Conservation (phyloP, 2,329 filamentous ascomycete genomes). For the Rasamsonia emersonii region DNA sequence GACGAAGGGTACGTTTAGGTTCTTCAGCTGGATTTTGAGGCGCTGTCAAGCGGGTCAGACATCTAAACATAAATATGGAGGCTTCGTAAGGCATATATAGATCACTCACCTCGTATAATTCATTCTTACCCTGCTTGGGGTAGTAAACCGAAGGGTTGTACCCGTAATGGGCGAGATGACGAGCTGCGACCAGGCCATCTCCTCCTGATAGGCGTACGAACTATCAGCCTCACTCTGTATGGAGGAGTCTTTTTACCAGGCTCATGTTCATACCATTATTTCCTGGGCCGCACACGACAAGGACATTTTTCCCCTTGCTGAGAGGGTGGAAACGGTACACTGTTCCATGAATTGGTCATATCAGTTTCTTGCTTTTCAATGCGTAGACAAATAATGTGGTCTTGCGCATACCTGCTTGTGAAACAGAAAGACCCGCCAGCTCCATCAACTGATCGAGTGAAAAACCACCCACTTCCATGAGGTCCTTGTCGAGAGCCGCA, state of each 20-base stretch:
- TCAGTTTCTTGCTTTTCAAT: background rate
- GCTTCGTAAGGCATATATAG: background rate
- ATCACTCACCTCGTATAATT: conserved; percentile 65
- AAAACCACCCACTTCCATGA: conserved; percentile 81
- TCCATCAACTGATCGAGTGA: conserved; percentile 98
- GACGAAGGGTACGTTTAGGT: conserved; percentile 74
- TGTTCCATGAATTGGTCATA: conserved; percentile 24
- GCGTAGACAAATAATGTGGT: background rate
- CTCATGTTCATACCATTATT: conserved; percentile 47
- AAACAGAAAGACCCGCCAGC: conserved; percentile 83
- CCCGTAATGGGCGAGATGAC: conserved; percentile 85
- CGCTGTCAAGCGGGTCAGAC: too few species aligned
- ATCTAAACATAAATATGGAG: too few species aligned
- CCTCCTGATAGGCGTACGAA: conserved; percentile 52
- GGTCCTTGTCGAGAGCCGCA: conserved; percentile 79
- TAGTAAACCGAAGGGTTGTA: conserved; percentile 87
- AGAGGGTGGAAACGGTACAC: conserved; percentile 79
- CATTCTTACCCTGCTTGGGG: conserved; percentile 83
- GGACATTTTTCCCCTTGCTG: conserved; percentile 59
- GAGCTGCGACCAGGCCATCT: conserved; percentile 87
- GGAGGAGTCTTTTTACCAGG: background rate
- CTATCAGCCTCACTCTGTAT: background rate
- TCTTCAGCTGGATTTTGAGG: conserved; percentile 72
- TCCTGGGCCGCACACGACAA: conserved; percentile 84
- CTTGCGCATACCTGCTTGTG: conserved; percentile 71